These are phyloP conservation scores for Stygiomarasmius scandens DNA, from an alignment of 1,284 basidiomycete genomes.

Conservation along the genomic window DNA sequence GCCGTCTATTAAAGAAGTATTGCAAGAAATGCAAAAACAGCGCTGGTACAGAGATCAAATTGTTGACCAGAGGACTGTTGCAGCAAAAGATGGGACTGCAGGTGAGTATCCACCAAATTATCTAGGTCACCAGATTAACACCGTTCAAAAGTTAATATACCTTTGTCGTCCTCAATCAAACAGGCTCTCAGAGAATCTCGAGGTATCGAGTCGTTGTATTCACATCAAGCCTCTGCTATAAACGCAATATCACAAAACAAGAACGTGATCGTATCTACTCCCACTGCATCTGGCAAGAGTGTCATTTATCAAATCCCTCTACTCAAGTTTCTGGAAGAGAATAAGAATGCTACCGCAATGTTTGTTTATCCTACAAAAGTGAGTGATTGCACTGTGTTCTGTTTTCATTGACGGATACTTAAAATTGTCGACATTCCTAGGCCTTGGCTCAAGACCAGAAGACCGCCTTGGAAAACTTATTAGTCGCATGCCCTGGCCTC, in stretches of 20 bases:
- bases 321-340: constrained; percentile 67
- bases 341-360: constrained; percentile 70
- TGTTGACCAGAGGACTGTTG: constrained; percentile 53
- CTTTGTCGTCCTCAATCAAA: constrained; percentile 60
- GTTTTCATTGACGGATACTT: neutral
- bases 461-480: constrained; percentile 65
- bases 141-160: constrained; percentile 49
- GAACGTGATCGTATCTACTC: constrained; percentile 88
- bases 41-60: constrained; percentile 76
- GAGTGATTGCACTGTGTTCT: neutral
- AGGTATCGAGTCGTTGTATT: constrained; percentile 71
- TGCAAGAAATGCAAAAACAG: constrained; percentile 59
- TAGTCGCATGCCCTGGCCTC: constrained; percentile 65
- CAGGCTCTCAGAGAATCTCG: constrained; percentile 65
- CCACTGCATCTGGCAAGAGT: constrained; percentile 91
- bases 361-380: constrained; percentile 93
- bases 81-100: constrained; percentile 51
- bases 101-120: constrained; percentile 40
- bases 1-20: constrained; percentile 57
- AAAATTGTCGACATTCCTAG: constrained; percentile 34
- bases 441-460: constrained; percentile 91
- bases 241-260: constrained; percentile 62
- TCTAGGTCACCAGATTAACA: no score
- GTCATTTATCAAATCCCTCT: constrained; percentile 89
- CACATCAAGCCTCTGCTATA: constrained; percentile 82